Evolutionary conservation across 176 grass and related monocot species (phyloP), one percentile per base, ranked within the genome.

Genomic region (Tillandsia leiboldiana): DNA sequence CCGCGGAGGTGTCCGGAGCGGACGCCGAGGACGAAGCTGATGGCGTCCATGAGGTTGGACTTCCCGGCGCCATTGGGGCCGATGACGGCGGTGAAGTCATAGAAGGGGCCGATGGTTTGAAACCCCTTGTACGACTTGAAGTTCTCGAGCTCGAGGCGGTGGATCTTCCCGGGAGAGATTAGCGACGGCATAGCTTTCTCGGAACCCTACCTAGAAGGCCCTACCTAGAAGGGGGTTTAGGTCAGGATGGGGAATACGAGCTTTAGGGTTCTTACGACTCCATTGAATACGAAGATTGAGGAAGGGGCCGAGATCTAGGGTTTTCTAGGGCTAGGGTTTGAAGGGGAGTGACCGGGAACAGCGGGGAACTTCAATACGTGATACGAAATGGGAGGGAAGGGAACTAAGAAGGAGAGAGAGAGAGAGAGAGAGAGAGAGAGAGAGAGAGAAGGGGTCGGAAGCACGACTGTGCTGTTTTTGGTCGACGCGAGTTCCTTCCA

Each of bases 31-130:
- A 92, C 93, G 26, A 97, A 97, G 57, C 86, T 97, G 84, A 97
- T 97, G 74, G 89, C 93, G 50, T 97, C 93, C 93, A 97, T 97
- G 13, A 97, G 89, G 74, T 97, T 97, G 12, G 89, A 97, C 80
- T 97, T 97, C 28, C 89, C 89, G 26, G 93, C 86, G 67, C 93
- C 89, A 53, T 97, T 97, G 53, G 93, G 89, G 15, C 93, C 89
- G 54, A 97, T 92, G 70, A 97, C 83, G 58, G 89, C 93, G 10
- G 93, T 97, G 84, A 97, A 97, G 72, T 97, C 82, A 51, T 75
- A 87, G 76, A 97, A 97, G 58, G 93, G 93, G 2, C 89, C 93
- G 3, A 97, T 90, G 9, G 89, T 92, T 70, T 92, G 93, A 17
- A 67, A 77, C 2, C 93, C 93, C 74, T 92, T 92, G 84, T 97